These are phyloP conservation scores for Sicyos edulis DNA, from an alignment of 306 rosid species.

Conservation along the genomic window DNA sequence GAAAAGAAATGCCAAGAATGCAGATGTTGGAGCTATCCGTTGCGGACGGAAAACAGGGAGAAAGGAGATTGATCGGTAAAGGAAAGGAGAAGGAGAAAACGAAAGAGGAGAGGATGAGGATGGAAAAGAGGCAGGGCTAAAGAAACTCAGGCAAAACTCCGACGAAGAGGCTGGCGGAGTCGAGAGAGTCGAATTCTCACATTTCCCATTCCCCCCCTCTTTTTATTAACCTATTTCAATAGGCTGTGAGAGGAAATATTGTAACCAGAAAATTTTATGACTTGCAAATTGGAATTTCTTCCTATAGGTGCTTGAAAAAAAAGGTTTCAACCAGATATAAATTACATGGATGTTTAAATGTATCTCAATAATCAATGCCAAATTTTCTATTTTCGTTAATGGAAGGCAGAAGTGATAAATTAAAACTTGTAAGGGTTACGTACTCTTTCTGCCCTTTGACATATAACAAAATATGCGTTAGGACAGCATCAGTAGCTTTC, in stretches of 20 bases:
- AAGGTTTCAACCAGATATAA: background rate
- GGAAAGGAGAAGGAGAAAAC: no score
- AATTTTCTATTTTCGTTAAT: background rate
- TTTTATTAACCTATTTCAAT: background rate
- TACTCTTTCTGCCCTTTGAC: slow-evolving; percentile 56
- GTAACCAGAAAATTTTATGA: background rate
- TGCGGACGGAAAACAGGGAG: no score
- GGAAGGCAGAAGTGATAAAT: background rate
- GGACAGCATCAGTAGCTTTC: slow-evolving; percentile 56
- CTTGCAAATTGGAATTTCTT: background rate
- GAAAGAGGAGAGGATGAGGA: no score
- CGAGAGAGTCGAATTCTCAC: no score
- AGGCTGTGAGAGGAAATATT: background rate
- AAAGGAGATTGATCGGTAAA: no score
- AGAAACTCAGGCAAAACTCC: no score
- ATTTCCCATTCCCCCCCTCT: no score
- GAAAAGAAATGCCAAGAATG: no score
- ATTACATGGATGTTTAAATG: background rate
- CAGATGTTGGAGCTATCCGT: no score
- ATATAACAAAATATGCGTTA: slow-evolving; percentile 55
- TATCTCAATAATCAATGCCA: background rate
- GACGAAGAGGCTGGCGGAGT: no score
- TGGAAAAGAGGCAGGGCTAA: no score
- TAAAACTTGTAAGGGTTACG: slow-evolving; percentile 26
- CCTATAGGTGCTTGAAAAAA: background rate